These are phyloP conservation scores for Trichothecium roseum DNA, from an alignment of 2,329 filamentous ascomycete genomes.

Conservation along the genomic window DNA sequence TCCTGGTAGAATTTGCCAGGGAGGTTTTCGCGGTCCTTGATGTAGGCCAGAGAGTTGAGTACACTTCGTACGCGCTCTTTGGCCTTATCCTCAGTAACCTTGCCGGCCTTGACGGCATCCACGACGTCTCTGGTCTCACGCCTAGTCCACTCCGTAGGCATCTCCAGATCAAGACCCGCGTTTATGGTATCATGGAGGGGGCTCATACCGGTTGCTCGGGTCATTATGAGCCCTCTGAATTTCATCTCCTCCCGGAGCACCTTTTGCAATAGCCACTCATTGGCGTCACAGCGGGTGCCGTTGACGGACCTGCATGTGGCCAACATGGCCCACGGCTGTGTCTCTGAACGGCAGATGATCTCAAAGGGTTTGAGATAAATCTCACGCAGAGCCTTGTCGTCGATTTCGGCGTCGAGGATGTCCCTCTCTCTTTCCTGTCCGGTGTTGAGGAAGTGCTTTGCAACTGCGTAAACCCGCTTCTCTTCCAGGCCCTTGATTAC, in stretches of 20 bases:
- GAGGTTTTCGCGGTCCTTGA: conserved; percentile 11
- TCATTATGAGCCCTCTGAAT: conserved; percentile 33
- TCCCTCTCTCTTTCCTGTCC: conserved; percentile 22
- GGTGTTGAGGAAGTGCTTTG: conserved; percentile 37
- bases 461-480: conserved; percentile 28
- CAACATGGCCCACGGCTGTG: conserved; percentile 33
- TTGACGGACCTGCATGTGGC: conserved; percentile 36
- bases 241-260: conserved; percentile 32
- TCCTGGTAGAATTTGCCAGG: conserved; percentile 8
- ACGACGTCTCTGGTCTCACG: conserved; percentile 12
- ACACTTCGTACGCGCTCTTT: conserved; percentile 17
- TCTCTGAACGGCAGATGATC: conserved; percentile 29
- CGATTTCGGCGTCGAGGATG: conserved; percentile 18
- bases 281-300: conserved; percentile 30
- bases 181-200: conserved; percentile 20
- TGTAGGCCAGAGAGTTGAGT: conserved; percentile 16
- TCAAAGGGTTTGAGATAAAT: conserved; percentile 35
- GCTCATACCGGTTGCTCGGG: conserved; percentile 31
- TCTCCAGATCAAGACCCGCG: conserved; percentile 20
- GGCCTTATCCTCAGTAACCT: conserved; percentile 12
- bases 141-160: conserved; percentile 21
- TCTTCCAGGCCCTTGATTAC: conserved; percentile 59
- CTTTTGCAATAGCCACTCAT: conserved; percentile 24
- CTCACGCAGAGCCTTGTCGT: conserved; percentile 19
- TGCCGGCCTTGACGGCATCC: conserved; percentile 13